A percentile compares a stretch with the other conserved stretches of the same genome.
Conservation (phyloP, 2,329 filamentous ascomycete species). For the Colletotrichum horii region DNA sequence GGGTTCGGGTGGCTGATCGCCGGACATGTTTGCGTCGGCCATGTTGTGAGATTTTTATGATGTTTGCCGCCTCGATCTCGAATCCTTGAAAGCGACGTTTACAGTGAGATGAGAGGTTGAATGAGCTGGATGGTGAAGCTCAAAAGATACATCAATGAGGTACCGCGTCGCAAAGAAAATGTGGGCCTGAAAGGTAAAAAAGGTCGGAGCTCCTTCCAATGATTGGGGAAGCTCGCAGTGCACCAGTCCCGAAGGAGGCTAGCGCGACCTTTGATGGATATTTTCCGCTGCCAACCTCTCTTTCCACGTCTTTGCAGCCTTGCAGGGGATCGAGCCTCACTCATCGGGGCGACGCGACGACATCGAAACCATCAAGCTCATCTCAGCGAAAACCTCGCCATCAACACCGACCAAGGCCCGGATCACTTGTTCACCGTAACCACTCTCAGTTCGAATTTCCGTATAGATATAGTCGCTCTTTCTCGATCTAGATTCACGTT, state of each 20-base stretch:
- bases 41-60: background rate
- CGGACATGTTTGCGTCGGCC: constrained; percentile 17
- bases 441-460: background rate
- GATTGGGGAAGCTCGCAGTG: background rate
- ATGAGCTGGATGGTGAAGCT: background rate
- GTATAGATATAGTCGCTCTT: background rate
- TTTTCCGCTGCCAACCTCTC: constrained; percentile 17
- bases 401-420: background rate
- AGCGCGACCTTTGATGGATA: background rate
- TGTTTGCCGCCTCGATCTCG: background rate
- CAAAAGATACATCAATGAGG: background rate
- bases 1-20: constrained; percentile 40
- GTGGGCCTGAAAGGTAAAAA: background rate
- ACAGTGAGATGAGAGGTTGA: background rate
- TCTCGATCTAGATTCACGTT: background rate
- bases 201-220: background rate
- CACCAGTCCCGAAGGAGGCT: background rate
- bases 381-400: background rate
- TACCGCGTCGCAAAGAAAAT: background rate
- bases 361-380: constrained; percentile 5
- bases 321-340: constrained; percentile 15
- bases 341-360: constrained; percentile 8
- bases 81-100: background rate
- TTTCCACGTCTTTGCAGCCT: constrained; percentile 6
- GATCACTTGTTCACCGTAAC: background rate